These are phyloP conservation scores for Termitomyces sp. DNA, from an alignment of 768 basidiomycete species.

Conservation along the genomic window DNA sequence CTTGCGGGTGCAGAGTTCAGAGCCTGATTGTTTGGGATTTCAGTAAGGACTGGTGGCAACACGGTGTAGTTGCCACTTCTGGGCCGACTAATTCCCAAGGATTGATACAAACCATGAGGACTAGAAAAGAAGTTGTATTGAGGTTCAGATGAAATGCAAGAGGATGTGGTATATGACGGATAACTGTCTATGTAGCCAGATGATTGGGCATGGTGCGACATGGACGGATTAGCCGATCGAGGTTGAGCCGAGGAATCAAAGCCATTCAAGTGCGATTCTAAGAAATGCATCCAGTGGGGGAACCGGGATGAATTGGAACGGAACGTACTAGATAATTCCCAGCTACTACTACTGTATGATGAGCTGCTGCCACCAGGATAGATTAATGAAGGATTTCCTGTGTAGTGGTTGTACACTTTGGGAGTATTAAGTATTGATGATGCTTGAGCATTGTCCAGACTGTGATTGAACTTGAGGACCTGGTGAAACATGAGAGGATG, in stretches of 20 bases:
- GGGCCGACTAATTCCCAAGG: not conserved
- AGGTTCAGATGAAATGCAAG: constrained; percentile 4
- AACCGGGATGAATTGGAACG: not conserved
- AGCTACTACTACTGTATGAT: constrained; percentile 6
- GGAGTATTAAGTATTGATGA: constrained; percentile 7
- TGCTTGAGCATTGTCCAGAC: constrained; percentile 12
- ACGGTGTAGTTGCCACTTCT: constrained; percentile 12
- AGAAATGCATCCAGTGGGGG: not conserved
- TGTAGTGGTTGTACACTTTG: constrained; percentile 10
- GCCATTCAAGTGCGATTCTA: not conserved
- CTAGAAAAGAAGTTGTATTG: not conserved
- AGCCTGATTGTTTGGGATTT: constrained; percentile 3
- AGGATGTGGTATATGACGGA: constrained; percentile 4
- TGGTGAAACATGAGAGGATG: constrained; percentile 8
- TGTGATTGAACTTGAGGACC: constrained; percentile 7
- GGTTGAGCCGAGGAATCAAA: constrained; percentile 5
- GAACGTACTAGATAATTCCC: constrained; percentile 8
- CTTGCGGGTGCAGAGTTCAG: not conserved
- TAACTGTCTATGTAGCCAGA: constrained; percentile 1
- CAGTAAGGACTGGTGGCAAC: constrained; percentile 7
- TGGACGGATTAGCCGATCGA: not conserved
- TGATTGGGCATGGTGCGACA: not conserved
- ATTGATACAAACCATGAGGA: constrained; percentile 8
- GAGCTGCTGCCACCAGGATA: constrained; percentile 4
- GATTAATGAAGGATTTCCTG: constrained; percentile 4